Percentiles rank a stretch among this genome's conserved stretches.
Evolutionary conservation across 495 filamentous ascomycete genomes (phyloP).

Genomic region (Neurospora discreta): DNA sequence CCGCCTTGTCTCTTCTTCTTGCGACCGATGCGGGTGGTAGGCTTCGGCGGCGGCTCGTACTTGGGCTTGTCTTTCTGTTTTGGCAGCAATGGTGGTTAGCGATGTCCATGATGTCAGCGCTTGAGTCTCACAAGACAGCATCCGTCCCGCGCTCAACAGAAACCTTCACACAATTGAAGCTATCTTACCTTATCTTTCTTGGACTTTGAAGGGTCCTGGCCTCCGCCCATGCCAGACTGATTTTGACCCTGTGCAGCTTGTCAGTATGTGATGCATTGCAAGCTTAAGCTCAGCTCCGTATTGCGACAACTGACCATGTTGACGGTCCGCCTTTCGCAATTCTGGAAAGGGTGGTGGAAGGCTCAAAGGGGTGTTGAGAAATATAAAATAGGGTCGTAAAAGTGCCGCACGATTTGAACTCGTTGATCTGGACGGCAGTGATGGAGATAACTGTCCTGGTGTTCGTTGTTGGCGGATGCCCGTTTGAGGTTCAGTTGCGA

Average conservation of each 20-base stretch:
- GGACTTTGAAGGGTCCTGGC: constrained; percentile 60
- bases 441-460: neutral
- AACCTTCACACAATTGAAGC: neutral
- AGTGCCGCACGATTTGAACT: neutral
- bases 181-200: constrained; percentile 85
- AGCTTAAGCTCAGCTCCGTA: neutral
- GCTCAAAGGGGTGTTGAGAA: neutral
- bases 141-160: neutral
- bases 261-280: constrained; percentile 8
- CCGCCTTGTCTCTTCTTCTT: constrained; percentile 93
- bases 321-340: neutral
- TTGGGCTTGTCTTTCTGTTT: constrained; percentile 95
- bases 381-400: neutral
- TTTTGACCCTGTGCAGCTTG: constrained; percentile 61
- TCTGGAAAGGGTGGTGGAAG: neutral
- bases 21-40: constrained; percentile 93
- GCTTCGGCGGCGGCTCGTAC: constrained; percentile 96
- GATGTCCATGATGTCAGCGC: neutral
- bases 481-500: neutral
- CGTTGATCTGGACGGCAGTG: neutral
- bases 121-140: neutral
- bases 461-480: neutral
- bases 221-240: constrained; percentile 74
- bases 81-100: constrained; percentile 9
- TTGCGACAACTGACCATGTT: constrained; percentile 17